Percentiles rank a stretch among this genome's conserved stretches.
Conservation (phyloP, 2,329 filamentous ascomycete genomes). For the Exophiala sideris region DNA sequence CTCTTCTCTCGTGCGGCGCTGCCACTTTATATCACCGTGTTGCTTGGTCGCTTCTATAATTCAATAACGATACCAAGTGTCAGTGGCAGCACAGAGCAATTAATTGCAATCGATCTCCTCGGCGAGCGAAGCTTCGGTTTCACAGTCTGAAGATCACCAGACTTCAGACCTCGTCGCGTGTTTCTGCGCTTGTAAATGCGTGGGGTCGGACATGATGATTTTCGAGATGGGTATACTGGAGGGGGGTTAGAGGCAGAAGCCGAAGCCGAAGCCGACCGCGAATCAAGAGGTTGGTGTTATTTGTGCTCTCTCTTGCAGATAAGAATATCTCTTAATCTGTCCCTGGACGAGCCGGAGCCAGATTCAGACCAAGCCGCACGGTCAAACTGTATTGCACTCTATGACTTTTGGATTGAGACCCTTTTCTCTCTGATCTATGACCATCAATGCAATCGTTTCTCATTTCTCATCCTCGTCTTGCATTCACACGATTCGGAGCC, state of each 20-base stretch:
- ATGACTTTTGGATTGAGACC: slow-evolving; percentile 1
- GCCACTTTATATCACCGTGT: slow-evolving; percentile 72
- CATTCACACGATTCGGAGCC: not conserved
- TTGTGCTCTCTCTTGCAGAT: not conserved
- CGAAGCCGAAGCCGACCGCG: not conserved
- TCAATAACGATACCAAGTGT: slow-evolving; percentile 62
- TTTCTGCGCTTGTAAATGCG: slow-evolving; percentile 31
- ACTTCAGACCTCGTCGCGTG: slow-evolving; percentile 33
- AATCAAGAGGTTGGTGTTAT: not conserved
- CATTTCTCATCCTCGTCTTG: slow-evolving; percentile 9
- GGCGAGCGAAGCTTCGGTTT: slow-evolving; percentile 29
- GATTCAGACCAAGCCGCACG: too few relatives aligned
- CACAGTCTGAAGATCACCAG: slow-evolving; percentile 1
- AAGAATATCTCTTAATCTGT: not conserved
- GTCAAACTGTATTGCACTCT: not conserved
- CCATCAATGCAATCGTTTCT: slow-evolving; percentile 17
- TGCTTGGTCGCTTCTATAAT: slow-evolving; percentile 62
- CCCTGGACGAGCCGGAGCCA: not conserved
- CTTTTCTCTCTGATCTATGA: not conserved
- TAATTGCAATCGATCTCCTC: slow-evolving; percentile 65
- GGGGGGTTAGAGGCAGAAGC: not conserved
- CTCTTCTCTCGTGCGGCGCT: slow-evolving; percentile 65
- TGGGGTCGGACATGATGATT: slow-evolving; percentile 54
- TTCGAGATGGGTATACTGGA: not conserved
- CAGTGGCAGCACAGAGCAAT: slow-evolving; percentile 73